Percentiles rank a stretch among this genome's conserved stretches.
Evolutionary conservation across 371 early-diverging fungal species (phyloP).

Genomic region (Rhizopus arrhizus): DNA sequence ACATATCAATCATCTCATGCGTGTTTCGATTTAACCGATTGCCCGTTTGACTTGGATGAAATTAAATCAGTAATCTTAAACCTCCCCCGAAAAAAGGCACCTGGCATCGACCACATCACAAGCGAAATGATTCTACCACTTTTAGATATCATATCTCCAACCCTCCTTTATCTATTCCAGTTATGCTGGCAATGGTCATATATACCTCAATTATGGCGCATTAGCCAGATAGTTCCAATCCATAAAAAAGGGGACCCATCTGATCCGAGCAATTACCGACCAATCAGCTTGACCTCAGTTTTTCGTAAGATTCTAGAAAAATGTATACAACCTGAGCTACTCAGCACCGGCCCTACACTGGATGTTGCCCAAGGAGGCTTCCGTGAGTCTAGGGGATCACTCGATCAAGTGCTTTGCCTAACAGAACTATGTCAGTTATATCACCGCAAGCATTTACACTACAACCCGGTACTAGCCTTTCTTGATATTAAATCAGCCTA

Average conservation of each 20-base stretch:
- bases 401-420: conserved; percentile 18
- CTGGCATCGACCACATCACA: conserved; percentile 30
- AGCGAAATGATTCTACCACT: conserved; percentile 32
- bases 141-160: background rate
- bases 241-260: conserved; percentile 19
- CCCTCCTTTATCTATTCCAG: conserved; percentile 10
- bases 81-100: conserved; percentile 17
- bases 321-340: background rate
- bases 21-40: background rate
- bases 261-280: conserved; percentile 17
- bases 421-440: background rate
- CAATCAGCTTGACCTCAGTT: conserved; percentile 19
- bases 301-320: conserved; percentile 16
- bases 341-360: background rate
- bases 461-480: conserved; percentile 16
- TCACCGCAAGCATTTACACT: background rate
- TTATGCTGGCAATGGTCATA: conserved; percentile 32
- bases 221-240: conserved; percentile 30
- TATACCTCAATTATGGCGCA: conserved; percentile 25
- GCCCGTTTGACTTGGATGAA: conserved; percentile 1
- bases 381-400: conserved; percentile 1
- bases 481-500: conserved; percentile 32
- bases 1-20: background rate
- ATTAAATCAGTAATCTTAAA: background rate
- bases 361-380: conserved; percentile 13